These are phyloP conservation scores for Agrostemma githago DNA, from an alignment of 148 eudicot genomes.

Conservation along the genomic window DNA sequence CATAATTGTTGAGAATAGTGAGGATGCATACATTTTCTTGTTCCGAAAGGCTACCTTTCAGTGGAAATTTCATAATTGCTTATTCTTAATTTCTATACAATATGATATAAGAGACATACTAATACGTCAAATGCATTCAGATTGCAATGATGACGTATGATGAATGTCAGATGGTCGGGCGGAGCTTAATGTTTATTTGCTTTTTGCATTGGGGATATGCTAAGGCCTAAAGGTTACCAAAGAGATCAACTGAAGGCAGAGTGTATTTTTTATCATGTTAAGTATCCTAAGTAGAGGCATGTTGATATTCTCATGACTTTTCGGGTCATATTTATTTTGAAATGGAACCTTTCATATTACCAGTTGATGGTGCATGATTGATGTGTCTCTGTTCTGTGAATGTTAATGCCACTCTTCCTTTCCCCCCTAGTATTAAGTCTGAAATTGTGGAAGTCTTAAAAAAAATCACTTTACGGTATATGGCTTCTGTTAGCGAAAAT, in stretches of 20 bases:
- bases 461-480: background rate
- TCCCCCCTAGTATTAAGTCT: background rate
- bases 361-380: background rate
- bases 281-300: conserved; percentile 15
- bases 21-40: background rate
- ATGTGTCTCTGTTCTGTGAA: background rate
- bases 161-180: conserved; percentile 47
- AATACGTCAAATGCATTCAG: conserved; percentile 60
- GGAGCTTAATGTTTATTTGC: conserved; percentile 42
- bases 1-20: background rate
- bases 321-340: conserved; percentile 9
- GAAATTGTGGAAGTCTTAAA: background rate
- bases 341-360: background rate
- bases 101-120: conserved; percentile 32
- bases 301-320: conserved; percentile 8
- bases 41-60: background rate
- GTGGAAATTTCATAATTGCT: conserved; percentile 1
- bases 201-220: conserved; percentile 53
- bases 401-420: background rate
- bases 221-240: conserved; percentile 44
- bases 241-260: conserved; percentile 35
- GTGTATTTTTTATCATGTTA: conserved; percentile 10
- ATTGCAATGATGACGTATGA: conserved; percentile 82
- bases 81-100: conserved; percentile 9
- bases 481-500: conserved; percentile 11